These are phyloP conservation scores for Pseudocercospora eumusae DNA, from an alignment of 2,329 filamentous ascomycete species.

Conservation along the genomic window DNA sequence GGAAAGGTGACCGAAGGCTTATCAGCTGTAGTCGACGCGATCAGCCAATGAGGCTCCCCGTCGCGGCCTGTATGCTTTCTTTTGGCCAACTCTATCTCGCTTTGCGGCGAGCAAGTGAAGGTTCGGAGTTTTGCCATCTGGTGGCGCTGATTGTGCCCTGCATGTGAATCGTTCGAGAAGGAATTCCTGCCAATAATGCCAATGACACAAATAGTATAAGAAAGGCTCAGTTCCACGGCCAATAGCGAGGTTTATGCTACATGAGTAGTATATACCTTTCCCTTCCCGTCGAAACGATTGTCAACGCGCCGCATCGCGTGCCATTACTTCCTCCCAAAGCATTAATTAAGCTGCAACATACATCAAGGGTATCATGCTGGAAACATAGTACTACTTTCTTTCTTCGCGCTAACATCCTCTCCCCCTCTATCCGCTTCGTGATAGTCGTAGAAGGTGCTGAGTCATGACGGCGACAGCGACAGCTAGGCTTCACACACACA, in stretches of 20 bases:
- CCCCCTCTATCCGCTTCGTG: neutral
- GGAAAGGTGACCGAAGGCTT: neutral
- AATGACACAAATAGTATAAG: neutral
- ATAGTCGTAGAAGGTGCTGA: neutral
- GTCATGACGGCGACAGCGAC: constrained; percentile 3
- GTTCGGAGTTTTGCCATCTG: constrained; percentile 1
- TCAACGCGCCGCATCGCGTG: neutral
- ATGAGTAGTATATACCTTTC: neutral
- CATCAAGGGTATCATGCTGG: constrained; percentile 10
- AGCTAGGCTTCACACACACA: constrained; percentile 2
- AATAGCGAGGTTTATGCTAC: neutral
- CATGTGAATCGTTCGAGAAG: neutral
- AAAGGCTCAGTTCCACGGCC: neutral
- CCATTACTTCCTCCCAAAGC: neutral
- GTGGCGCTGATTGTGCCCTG: neutral
- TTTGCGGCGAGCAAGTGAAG: constrained; percentile 2
- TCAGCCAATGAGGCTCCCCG: neutral
- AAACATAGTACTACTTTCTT: neutral
- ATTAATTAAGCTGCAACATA: neutral
- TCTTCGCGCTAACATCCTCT: neutral
- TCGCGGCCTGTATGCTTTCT: neutral
- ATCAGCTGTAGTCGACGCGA: neutral
- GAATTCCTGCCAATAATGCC: neutral
- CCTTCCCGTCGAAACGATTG: neutral
- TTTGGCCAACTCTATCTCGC: constrained; percentile 1